Evolutionary conservation across 805 yeast genomes (phyloP).

Genomic region (Candida ponderosae): DNA sequence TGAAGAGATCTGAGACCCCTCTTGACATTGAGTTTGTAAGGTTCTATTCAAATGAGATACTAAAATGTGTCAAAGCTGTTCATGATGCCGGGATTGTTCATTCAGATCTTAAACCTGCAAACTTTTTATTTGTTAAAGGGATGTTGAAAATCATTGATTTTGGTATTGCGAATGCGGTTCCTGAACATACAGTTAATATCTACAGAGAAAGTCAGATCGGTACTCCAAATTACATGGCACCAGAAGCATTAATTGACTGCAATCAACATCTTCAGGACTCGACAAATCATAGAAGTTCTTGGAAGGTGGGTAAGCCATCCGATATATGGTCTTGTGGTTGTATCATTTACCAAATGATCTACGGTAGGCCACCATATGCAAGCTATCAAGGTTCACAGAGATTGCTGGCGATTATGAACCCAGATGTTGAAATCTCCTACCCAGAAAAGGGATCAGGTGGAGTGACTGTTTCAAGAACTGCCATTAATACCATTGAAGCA

Average conservation of each 20-base stretch:
- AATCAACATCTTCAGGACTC: conserved; percentile 17
- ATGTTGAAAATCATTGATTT: conserved; percentile 84
- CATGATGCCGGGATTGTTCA: conserved; percentile 82
- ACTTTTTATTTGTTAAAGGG: conserved; percentile 77
- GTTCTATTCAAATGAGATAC: conserved; percentile 69
- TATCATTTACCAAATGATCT: conserved; percentile 89
- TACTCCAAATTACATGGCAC: conserved; percentile 97
- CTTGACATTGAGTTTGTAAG: conserved; percentile 72
- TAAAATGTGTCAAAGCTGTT: conserved; percentile 81
- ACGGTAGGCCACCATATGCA: conserved; percentile 89
- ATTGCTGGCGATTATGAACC: conserved; percentile 78
- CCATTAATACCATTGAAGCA: conserved; percentile 60
- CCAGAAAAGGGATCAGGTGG: conserved; percentile 58
- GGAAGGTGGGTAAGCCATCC: conserved; percentile 90
- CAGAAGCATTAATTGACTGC: conserved; percentile 78
- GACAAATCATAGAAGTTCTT: conserved; percentile 22
- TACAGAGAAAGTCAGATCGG: conserved; percentile 90
- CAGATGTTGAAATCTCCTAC: conserved; percentile 61
- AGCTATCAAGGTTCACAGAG: conserved; percentile 68
- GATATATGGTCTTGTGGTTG: conserved; percentile 99
- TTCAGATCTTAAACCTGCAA: conserved; percentile 68
- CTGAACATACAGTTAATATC: conserved; percentile 84
- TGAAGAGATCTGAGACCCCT: conserved; percentile 39
- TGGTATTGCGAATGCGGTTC: conserved; percentile 92
- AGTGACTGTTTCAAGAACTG: conserved; percentile 56